Percentiles rank a stretch among this genome's conserved stretches.
These are phyloP conservation scores for Sphaerulina vaccinii DNA, from an alignment of 2,329 filamentous ascomycete genomes.

Conservation along the genomic window DNA sequence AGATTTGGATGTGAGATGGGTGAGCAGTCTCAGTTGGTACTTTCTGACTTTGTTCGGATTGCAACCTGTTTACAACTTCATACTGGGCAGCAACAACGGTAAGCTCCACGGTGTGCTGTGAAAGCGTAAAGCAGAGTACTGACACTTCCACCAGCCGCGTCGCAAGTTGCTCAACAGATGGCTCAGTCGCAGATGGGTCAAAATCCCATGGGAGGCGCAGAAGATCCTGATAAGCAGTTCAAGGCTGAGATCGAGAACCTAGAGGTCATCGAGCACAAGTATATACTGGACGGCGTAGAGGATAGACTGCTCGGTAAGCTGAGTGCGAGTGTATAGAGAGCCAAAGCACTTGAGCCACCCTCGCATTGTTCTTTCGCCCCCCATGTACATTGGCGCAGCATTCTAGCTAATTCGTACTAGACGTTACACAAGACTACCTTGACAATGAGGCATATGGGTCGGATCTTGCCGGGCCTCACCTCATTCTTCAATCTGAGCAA, in stretches of 20 bases:
- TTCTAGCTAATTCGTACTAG: no score
- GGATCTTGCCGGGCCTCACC: no score
- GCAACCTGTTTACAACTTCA: constrained; percentile 95
- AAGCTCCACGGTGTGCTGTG: constrained; percentile 39
- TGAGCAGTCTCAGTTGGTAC: constrained; percentile 98
- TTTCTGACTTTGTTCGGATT: constrained; percentile 96
- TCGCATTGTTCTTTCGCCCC: background rate
- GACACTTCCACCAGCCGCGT: constrained; percentile 63
- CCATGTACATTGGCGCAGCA: no score
- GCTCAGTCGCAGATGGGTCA: constrained; percentile 62
- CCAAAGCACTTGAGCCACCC: background rate
- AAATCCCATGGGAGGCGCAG: constrained; percentile 77
- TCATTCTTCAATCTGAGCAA: no score
- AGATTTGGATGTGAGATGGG: constrained; percentile 97
- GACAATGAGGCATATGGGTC: no score
- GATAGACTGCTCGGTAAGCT: constrained; percentile 66
- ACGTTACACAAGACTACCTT: background rate
- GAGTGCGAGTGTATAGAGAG: constrained; percentile 19
- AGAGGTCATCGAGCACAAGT: constrained; percentile 91
- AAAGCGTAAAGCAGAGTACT: background rate
- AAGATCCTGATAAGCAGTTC: constrained; percentile 95
- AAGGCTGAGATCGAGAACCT: constrained; percentile 90
- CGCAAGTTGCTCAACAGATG: constrained; percentile 85
- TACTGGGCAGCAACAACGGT: constrained; percentile 95
- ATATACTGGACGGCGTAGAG: constrained; percentile 84